A percentile compares a stretch with the other conserved stretches of the same genome.
Conservation (phyloP, 169 alveolate species). For the Pseudocohnilembus persalinus region DNA sequence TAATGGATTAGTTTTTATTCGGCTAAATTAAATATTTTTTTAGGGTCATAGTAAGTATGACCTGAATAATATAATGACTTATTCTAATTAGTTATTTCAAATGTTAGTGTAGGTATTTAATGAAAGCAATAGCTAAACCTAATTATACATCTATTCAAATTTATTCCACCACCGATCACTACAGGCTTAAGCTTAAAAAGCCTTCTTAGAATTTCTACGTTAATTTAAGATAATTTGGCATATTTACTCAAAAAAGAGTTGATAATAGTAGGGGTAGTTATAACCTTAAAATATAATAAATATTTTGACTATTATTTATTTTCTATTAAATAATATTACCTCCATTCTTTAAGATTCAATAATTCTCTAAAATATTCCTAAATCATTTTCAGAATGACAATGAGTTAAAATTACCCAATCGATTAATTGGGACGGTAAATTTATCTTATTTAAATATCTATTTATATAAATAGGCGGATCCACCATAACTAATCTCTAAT, state of each 20-base stretch:
- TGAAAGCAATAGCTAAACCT: conserved; percentile 20
- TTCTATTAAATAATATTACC: not conserved
- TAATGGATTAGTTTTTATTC: not conserved
- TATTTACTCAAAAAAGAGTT: conserved; percentile 19
- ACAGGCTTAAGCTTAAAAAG: conserved; percentile 25
- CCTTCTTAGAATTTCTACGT: conserved; percentile 21
- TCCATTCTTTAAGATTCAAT: conserved; percentile 31
- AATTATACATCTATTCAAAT: conserved; percentile 16
- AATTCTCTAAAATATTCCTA: conserved; percentile 15
- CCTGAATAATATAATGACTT: conserved; percentile 22
- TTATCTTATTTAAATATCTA: not conserved
- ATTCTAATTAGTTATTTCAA: conserved; percentile 20
- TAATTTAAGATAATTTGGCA: conserved; percentile 6
- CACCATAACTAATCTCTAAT: conserved; percentile 10
- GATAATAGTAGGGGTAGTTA: conserved; percentile 14
- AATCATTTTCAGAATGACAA: conserved; percentile 24
- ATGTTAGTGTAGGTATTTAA: conserved; percentile 3
- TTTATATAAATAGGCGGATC: conserved; percentile 25
- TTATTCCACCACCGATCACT: conserved; percentile 18
- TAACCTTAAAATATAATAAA: not conserved
- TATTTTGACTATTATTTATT: not conserved
- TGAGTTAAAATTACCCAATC: conserved; percentile 30
- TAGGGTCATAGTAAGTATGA: conserved; percentile 13
- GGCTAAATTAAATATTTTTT: not conserved
- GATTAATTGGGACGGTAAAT: conserved; percentile 1